phyloP scores from a whole-genome alignment of 768 basidiomycete species.

The Leccinum variicolor region DNA sequence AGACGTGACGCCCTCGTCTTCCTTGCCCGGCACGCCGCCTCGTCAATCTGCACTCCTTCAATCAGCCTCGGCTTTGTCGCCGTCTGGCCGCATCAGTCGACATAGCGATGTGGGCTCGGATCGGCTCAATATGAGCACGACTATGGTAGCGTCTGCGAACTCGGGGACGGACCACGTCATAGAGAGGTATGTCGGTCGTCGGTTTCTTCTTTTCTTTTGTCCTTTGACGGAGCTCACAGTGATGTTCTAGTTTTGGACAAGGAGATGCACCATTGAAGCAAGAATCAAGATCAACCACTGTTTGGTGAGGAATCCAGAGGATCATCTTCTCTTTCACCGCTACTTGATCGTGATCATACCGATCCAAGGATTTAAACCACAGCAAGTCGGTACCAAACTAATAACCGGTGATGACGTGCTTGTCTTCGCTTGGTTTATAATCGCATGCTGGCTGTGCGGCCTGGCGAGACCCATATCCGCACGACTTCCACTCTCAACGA shows the following conservation, averaged over 20 bases:
- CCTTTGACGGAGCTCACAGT: not conserved
- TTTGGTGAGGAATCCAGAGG: too few relatives aligned
- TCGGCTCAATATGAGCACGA: constrained; percentile 40
- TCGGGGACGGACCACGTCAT: constrained; percentile 65
- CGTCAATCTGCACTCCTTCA: constrained; percentile 36
- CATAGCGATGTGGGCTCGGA: constrained; percentile 64
- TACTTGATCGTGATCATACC: too few relatives aligned
- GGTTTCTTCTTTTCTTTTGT: not conserved
- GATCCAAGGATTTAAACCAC: too few relatives aligned
- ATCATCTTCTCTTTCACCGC: too few relatives aligned
- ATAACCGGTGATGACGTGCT: too few relatives aligned
- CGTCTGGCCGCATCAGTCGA: constrained; percentile 65
- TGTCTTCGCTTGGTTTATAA: too few relatives aligned
- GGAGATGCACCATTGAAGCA: too few relatives aligned
- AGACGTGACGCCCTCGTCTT: constrained; percentile 66
- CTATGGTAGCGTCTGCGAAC: constrained; percentile 45
- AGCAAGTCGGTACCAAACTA: too few relatives aligned
- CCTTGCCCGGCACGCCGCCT: constrained; percentile 69
- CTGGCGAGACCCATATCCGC: too few relatives aligned
- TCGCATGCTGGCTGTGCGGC: too few relatives aligned
- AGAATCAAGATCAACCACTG: too few relatives aligned
- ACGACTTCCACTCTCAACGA: not conserved
- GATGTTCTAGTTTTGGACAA: too few relatives aligned
- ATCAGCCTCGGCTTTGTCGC: constrained; percentile 35
- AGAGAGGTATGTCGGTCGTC: constrained; percentile 51